phyloP scores from a whole-genome alignment of 352 stramenopile genomes.

The Thalassiosira hispida region DNA sequence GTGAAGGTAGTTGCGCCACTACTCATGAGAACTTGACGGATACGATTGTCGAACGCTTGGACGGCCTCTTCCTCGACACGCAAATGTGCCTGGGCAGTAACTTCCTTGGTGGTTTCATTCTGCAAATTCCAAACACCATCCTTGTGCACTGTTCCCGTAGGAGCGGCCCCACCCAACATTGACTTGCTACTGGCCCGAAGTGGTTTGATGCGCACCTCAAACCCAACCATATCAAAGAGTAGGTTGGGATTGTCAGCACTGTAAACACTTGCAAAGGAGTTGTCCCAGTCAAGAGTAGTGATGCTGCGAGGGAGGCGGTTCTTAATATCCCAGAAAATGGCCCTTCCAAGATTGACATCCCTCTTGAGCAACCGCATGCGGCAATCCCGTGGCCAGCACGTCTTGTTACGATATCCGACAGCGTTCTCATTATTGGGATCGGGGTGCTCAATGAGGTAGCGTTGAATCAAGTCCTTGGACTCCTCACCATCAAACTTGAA shows the following conservation, averaged over 20 bases:
- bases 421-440: conserved; percentile 99
- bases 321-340: conserved; percentile 99
- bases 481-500: conserved; percentile 99
- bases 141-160: conserved; percentile 92
- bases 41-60: conserved; percentile 98
- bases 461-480: conserved; percentile 98
- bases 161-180: conserved; percentile 61
- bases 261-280: conserved; percentile 99
- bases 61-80: conserved; percentile 94
- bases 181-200: conserved; percentile 64
- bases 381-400: conserved; percentile 99
- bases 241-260: conserved; percentile 99
- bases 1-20: conserved; percentile 99
- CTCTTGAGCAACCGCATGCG: conserved; percentile 99
- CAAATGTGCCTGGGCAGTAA: conserved; percentile 98
- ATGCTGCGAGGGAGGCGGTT: conserved; percentile 97
- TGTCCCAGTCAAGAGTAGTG: conserved; percentile 99
- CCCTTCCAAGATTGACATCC: conserved; percentile 99
- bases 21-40: conserved; percentile 99
- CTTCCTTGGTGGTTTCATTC: conserved; percentile 99
- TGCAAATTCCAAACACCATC: conserved; percentile 99
- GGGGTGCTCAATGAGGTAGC: conserved; percentile 99
- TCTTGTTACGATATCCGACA: conserved; percentile 99
- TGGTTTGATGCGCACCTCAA: conserved; percentile 92
- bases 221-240: conserved; percentile 99